Conservation (phyloP, 495 filamentous ascomycete species). For the Aspergillus steynii region DNA sequence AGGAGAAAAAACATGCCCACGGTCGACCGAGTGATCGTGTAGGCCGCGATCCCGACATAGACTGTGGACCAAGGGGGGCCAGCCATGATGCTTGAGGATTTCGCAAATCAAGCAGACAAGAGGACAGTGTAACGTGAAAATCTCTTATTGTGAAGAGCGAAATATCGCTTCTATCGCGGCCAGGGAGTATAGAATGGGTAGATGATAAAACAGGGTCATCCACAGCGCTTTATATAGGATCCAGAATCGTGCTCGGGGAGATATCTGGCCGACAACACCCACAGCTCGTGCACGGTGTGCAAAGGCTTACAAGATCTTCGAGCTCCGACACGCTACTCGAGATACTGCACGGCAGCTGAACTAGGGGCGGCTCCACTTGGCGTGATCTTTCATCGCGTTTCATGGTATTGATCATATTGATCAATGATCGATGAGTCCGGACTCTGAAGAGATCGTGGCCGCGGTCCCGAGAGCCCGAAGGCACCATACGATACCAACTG, state of each 20-base stretch:
- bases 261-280: neutral
- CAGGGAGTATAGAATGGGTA: neutral
- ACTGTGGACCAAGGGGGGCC: slow-evolving; percentile 18
- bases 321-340: neutral
- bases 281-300: neutral
- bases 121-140: neutral
- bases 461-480: neutral
- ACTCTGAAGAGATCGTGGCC: neutral
- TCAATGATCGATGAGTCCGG: neutral
- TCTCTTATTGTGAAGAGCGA: neutral
- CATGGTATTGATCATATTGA: neutral
- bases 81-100: slow-evolving; percentile 9
- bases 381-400: neutral
- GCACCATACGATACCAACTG: neutral
- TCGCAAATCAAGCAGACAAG: neutral
- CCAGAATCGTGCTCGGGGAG: neutral
- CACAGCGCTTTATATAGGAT: neutral
- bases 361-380: neutral
- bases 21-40: slow-evolving; percentile 32
- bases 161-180: neutral
- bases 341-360: neutral
- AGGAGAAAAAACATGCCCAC: slow-evolving; percentile 23
- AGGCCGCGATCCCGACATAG: slow-evolving; percentile 31
- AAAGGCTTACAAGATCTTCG: neutral
- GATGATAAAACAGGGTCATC: neutral